Percentiles rank a stretch among this genome's conserved stretches.
phyloP scores from a whole-genome alignment of 257 asterid genomes.

The Plantago ovata region DNA sequence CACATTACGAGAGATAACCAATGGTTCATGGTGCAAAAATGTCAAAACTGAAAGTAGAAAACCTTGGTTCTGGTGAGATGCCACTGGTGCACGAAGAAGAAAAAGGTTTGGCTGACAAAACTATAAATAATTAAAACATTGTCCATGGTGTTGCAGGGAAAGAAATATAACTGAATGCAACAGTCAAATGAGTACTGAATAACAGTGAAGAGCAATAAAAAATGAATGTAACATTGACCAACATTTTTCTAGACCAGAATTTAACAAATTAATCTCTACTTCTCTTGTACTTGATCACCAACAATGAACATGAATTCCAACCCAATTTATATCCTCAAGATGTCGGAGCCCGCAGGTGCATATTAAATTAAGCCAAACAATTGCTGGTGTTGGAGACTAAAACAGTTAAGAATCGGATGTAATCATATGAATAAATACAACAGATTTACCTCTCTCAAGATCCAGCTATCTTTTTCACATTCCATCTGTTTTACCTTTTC shows the following conservation, averaged over 20 bases:
- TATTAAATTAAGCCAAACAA: neutral
- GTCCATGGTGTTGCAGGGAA: too few species aligned
- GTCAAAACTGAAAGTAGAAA: too few species aligned
- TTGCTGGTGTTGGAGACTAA: conserved; percentile 10
- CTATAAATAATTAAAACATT: too few species aligned
- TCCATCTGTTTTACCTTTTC: conserved; percentile 57
- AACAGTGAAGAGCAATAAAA: neutral
- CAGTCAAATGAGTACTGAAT: neutral
- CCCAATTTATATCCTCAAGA: conserved; percentile 3
- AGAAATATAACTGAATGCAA: too few species aligned
- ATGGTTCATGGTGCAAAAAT: too few species aligned
- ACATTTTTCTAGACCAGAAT: neutral
- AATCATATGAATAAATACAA: conserved; percentile 14
- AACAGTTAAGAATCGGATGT: conserved; percentile 14
- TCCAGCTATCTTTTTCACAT: conserved; percentile 49
- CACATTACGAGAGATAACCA: too few species aligned
- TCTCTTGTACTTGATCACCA: conserved; percentile 4
- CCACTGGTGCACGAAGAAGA: too few species aligned
- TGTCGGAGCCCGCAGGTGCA: conserved; percentile 1
- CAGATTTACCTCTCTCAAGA: conserved; percentile 55
- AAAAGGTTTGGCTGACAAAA: too few species aligned
- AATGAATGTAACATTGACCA: neutral
- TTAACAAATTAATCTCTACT: conserved; percentile 4
- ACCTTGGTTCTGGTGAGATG: too few species aligned
- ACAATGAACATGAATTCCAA: conserved; percentile 3